Evolutionary conservation across 2,329 filamentous ascomycete species (phyloP), one percentile per base, ranked within the genome.

Genomic region (Sclerotiophoma versabilis): DNA sequence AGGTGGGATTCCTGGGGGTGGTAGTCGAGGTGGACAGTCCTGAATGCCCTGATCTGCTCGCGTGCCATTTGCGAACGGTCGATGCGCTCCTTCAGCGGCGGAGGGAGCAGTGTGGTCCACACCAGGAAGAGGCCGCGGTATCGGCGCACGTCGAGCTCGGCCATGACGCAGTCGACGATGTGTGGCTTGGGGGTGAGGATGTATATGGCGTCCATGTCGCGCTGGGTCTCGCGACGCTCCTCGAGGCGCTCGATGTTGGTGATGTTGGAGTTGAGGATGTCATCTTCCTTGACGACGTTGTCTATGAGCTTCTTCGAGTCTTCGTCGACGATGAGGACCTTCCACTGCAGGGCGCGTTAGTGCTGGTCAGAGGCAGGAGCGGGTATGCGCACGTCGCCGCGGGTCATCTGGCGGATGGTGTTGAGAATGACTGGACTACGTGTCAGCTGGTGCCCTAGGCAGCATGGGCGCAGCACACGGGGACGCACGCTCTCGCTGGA

Each of bases 191-290:
- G 91, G 0, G 93, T 90, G 52, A 99, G 83, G 57, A 99, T 82
- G 79, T 98, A 99, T 63, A 99, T 87, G 67, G 92, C 95, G 76
- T 98, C 95, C 87, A 96, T 96, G 65, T 91, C 89, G 50, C 88
- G 87, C 73, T 96, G 96, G 72, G 84, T 83, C 41, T 89, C 87
- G 71, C 95, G 87, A 67, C 87, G 87, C 59, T 95, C 87, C 80
- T 97, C 93, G 77, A 99, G 96, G 71, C 86, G 86, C 81, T 98
- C 93, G 75, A 99, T 93, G 77, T 96, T 96, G 64, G 93, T 93
- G 76, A 99, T 91, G 75, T 96, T 96, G 77, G 92, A 87, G 74
- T 96, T 96, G 78, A 99, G 88, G 64, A 99, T 96, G 70, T 97
- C 92, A 85, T 99, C 93, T 80, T 97, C 90, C 70, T 92, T 93